phyloP scores from a whole-genome alignment of 1,284 basidiomycete genomes.

The Cutaneotrichosporon sp. region DNA sequence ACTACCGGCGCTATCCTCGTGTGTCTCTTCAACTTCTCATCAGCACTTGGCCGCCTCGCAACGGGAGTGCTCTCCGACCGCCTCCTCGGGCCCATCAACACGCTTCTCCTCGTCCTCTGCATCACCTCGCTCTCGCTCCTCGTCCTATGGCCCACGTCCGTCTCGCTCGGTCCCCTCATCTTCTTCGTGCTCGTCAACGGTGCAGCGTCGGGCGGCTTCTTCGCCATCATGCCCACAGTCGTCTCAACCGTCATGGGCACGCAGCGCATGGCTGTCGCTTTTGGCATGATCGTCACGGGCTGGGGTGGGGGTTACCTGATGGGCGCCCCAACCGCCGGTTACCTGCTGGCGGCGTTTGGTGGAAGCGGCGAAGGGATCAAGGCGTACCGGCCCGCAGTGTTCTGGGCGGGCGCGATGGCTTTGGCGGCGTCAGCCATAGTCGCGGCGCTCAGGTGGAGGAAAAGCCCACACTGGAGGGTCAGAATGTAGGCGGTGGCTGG shows the following conservation, averaged over 20 bases:
- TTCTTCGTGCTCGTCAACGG: conserved; percentile 36
- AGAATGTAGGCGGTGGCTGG: conserved; percentile 14
- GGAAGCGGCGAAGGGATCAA: conserved; percentile 24
- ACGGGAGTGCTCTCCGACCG: conserved; percentile 34
- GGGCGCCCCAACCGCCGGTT: conserved; percentile 37
- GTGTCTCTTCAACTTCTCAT: conserved; percentile 35
- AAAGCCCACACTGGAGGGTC: conserved; percentile 8
- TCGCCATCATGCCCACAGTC: conserved; percentile 36
- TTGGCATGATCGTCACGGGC: conserved; percentile 35
- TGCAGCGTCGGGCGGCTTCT: conserved; percentile 33
- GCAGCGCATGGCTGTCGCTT: conserved; percentile 28
- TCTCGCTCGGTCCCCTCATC: conserved; percentile 29
- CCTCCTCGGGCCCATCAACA: conserved; percentile 18
- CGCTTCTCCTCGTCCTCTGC: conserved; percentile 14
- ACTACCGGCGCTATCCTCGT: conserved; percentile 37
- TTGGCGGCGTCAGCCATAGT: conserved; percentile 10
- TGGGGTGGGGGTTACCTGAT: conserved; percentile 35
- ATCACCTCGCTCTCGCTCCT: conserved; percentile 29
- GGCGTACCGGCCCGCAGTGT: conserved; percentile 38
- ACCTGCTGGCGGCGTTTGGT: conserved; percentile 31
- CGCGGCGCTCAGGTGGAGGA: conserved; percentile 9
- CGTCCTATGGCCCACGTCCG: conserved; percentile 30
- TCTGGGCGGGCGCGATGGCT: conserved; percentile 35
- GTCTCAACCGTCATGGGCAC: conserved; percentile 27
- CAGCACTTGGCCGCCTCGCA: conserved; percentile 31